phyloP scores from a whole-genome alignment of 1,139 yeast species.

The Geotrichum cucujoidarum region DNA sequence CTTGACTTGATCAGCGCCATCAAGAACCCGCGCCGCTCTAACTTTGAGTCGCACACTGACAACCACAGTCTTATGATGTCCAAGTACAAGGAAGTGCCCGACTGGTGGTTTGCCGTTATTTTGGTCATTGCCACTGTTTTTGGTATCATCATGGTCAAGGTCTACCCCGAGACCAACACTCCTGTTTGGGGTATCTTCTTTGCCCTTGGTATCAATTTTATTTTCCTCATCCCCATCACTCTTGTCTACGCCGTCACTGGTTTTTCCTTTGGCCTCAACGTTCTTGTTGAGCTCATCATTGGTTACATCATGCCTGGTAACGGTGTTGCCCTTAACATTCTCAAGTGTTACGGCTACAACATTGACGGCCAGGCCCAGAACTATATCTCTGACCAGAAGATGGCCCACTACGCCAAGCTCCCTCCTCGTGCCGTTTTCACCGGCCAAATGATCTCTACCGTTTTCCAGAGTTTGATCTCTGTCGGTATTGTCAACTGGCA shows the following conservation, averaged over 20 bases:
- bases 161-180: constrained; percentile 43
- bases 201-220: constrained; percentile 49
- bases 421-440: constrained; percentile 61
- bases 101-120: constrained; percentile 50
- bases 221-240: constrained; percentile 50
- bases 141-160: constrained; percentile 45
- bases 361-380: constrained; percentile 57
- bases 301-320: constrained; percentile 62
- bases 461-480: constrained; percentile 39
- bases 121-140: constrained; percentile 45
- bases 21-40: constrained; percentile 35
- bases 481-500: constrained; percentile 54
- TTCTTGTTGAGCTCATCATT: constrained; percentile 50
- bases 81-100: constrained; percentile 55
- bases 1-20: constrained; percentile 26
- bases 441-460: constrained; percentile 46
- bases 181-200: constrained; percentile 56
- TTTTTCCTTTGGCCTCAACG: constrained; percentile 48
- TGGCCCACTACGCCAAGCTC: constrained; percentile 55
- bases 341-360: constrained; percentile 54
- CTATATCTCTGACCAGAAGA: constrained; percentile 51
- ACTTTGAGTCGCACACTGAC: constrained; percentile 26
- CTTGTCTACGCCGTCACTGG: constrained; percentile 49
- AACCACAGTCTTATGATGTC: constrained; percentile 41
- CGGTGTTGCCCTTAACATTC: constrained; percentile 52